These are phyloP conservation scores for Sherardia arvensis DNA, from an alignment of 257 asterid genomes.

Conservation along the genomic window DNA sequence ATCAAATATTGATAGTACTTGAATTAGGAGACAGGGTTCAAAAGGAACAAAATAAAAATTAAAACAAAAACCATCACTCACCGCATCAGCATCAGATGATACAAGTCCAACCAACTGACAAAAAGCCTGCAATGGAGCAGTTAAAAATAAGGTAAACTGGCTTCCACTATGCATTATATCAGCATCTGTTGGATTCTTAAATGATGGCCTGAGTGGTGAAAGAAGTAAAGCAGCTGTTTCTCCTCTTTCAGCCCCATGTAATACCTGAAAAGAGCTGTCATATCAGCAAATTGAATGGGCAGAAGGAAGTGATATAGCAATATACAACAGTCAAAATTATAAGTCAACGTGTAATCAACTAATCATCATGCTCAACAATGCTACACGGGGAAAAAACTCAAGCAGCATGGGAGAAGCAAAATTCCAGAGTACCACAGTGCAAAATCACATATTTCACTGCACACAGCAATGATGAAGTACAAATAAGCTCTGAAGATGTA, in stretches of 20 bases:
- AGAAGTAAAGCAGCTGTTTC: conserved; percentile 82
- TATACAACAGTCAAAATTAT: background rate
- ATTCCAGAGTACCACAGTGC: background rate
- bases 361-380: background rate
- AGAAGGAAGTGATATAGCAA: background rate
- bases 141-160: conserved; percentile 87
- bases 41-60: too few species aligned
- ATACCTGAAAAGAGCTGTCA: conserved; percentile 42
- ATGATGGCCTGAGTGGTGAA: conserved; percentile 72
- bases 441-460: background rate
- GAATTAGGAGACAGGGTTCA: background rate
- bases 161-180: conserved; percentile 57
- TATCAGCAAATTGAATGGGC: conserved; percentile 19
- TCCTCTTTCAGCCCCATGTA: conserved; percentile 88
- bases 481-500: background rate
- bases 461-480: background rate
- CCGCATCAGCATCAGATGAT: conserved; percentile 42
- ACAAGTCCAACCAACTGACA: conserved; percentile 68
- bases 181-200: conserved; percentile 41
- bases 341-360: background rate
- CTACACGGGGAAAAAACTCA: background rate
- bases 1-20: conserved; percentile 6
- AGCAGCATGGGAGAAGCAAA: background rate
- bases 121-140: conserved; percentile 88
- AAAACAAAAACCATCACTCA: conserved; percentile 20